A percentile compares a stretch with the other conserved stretches of the same genome.
phyloP scores from a whole-genome alignment of 805 yeast genomes.

The Zygoascus flipseniorum region DNA sequence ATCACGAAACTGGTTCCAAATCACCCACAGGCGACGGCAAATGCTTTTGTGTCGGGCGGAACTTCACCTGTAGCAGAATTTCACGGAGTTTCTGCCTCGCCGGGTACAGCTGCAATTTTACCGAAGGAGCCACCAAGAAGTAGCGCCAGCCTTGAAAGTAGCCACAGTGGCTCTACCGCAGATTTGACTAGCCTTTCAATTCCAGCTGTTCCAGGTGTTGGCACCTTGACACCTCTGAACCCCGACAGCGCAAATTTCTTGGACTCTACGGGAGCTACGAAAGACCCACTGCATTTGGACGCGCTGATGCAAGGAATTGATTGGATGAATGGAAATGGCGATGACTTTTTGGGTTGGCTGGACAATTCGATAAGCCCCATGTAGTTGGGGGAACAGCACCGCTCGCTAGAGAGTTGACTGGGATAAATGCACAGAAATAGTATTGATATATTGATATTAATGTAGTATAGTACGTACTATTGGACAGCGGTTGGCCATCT shows the following conservation, averaged over 20 bases:
- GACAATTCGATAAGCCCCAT: slow-evolving; percentile 32
- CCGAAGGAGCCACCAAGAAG: neutral
- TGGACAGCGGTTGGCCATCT: too few species aligned
- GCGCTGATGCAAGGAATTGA: slow-evolving; percentile 57
- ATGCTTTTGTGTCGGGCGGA: slow-evolving; percentile 1
- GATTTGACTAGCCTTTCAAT: neutral
- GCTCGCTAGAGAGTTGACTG: too few species aligned
- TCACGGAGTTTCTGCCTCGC: slow-evolving; percentile 1
- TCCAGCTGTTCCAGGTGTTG: neutral
- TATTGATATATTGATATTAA: too few species aligned
- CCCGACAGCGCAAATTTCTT: slow-evolving; percentile 8
- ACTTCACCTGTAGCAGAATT: neutral
- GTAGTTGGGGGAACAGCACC: neutral
- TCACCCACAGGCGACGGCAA: slow-evolving; percentile 12
- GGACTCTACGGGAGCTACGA: slow-evolving; percentile 20
- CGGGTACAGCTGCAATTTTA: neutral
- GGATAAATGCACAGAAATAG: too few species aligned
- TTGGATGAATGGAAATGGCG: slow-evolving; percentile 75
- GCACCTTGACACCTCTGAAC: neutral
- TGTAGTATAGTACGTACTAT: too few species aligned
- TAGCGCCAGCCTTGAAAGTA: neutral
- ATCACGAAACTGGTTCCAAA: slow-evolving; percentile 80
- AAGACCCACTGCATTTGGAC: slow-evolving; percentile 22
- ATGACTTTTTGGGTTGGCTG: slow-evolving; percentile 92
- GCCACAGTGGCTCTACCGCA: neutral